phyloP scores from a whole-genome alignment of 305 asterid species.

The Caryopteris hybrid region DNA sequence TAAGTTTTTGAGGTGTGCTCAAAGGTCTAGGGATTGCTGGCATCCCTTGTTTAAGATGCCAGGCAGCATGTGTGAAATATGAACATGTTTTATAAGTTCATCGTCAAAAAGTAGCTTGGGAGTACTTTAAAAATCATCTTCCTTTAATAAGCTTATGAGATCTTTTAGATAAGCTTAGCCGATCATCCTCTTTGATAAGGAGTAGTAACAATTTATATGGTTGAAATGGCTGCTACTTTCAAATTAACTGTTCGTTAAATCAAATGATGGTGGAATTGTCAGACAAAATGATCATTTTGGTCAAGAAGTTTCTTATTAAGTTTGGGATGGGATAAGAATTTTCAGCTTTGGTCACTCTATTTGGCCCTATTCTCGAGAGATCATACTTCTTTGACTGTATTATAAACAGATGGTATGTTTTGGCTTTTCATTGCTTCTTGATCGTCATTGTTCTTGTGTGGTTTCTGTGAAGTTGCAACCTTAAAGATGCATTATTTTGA shows the following conservation, averaged over 20 bases:
- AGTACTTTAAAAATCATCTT: background rate
- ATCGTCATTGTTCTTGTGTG: background rate
- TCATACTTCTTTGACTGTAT: background rate
- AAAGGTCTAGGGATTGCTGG: background rate
- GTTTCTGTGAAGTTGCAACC: background rate
- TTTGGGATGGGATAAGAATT: no score
- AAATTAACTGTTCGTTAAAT: background rate
- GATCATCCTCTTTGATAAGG: background rate
- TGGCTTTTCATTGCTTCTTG: background rate
- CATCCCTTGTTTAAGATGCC: constrained; percentile 8
- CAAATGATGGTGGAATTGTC: background rate
- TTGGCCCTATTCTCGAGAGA: no score
- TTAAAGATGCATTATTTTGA: background rate
- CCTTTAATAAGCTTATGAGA: no score
- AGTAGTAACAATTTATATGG: background rate
- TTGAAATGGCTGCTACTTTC: background rate
- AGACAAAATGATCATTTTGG: background rate
- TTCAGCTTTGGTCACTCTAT: no score
- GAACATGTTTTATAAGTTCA: background rate
- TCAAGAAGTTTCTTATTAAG: background rate
- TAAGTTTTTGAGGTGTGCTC: background rate
- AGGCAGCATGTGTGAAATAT: background rate
- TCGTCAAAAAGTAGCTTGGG: background rate
- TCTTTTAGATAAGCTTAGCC: background rate
- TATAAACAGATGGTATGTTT: background rate